Percentiles rank a stretch among this genome's conserved stretches.
These are phyloP conservation scores for Pythium insidiosum DNA, from an alignment of 352 stramenopile species.

Conservation along the genomic window DNA sequence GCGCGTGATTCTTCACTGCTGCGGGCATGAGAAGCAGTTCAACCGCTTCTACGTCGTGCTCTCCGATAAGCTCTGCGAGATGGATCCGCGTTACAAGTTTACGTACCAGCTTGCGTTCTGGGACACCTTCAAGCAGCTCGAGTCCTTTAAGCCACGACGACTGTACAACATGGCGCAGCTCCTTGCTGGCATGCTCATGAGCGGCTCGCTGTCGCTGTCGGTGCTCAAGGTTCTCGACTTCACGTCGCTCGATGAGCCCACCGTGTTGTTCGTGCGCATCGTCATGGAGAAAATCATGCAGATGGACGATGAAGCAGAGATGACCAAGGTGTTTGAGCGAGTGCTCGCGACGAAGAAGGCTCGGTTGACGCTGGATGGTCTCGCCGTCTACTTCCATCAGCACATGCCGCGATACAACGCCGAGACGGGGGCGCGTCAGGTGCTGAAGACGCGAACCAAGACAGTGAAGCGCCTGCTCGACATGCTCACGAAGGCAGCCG, in stretches of 20 bases:
- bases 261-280: slow-evolving; percentile 87
- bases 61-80: slow-evolving; percentile 90
- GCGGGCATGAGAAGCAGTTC: slow-evolving; percentile 79
- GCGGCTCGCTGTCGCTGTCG: slow-evolving; percentile 62
- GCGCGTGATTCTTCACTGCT: slow-evolving; percentile 93
- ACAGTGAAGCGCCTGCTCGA: slow-evolving; percentile 62
- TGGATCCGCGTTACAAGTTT: slow-evolving; percentile 93
- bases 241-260: slow-evolving; percentile 78
- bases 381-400: slow-evolving; percentile 78
- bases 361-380: slow-evolving; percentile 64
- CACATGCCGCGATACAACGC: slow-evolving; percentile 54
- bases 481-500: slow-evolving; percentile 51
- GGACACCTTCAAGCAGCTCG: slow-evolving; percentile 94
- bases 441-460: slow-evolving; percentile 59
- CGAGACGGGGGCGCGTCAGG: slow-evolving; percentile 22
- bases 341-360: slow-evolving; percentile 76
- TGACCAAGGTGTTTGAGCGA: slow-evolving; percentile 66
- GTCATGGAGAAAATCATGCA: slow-evolving; percentile 67
- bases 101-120: slow-evolving; percentile 95
- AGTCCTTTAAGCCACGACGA: slow-evolving; percentile 73
- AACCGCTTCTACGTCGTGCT: slow-evolving; percentile 96
- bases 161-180: slow-evolving; percentile 88
- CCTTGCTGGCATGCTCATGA: slow-evolving; percentile 68
- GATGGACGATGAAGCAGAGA: slow-evolving; percentile 51
- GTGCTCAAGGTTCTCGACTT: slow-evolving; percentile 92